Evolutionary conservation across 2,329 filamentous ascomycete species (phyloP).

Genomic region (Claviceps sp.): DNA sequence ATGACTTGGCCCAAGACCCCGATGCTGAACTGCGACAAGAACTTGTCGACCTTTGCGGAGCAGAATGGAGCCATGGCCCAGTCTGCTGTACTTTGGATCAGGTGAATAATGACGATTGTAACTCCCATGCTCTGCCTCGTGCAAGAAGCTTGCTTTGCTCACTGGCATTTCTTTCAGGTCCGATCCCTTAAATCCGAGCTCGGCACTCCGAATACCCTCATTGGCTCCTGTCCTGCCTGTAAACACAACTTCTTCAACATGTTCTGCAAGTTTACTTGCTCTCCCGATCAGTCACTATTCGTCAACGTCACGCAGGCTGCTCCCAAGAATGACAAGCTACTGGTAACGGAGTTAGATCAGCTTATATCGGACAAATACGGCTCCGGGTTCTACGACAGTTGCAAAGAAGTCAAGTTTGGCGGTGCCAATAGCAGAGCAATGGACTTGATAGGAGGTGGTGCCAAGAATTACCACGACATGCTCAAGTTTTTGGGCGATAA

Average conservation of each 20-base stretch:
- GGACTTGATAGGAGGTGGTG: conserved; percentile 89
- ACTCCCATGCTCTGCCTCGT: conserved; percentile 5
- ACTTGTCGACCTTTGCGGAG: conserved; percentile 73
- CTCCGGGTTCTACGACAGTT: conserved; percentile 84
- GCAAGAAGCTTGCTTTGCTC: not conserved
- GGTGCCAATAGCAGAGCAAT: conserved; percentile 88
- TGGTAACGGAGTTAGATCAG: conserved; percentile 87
- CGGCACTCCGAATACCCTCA: conserved; percentile 74
- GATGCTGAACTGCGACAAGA: conserved; percentile 58
- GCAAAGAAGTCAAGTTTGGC: conserved; percentile 97
- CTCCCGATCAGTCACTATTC: conserved; percentile 89
- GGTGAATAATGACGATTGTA: conserved; percentile 26
- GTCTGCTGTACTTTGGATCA: conserved; percentile 79
- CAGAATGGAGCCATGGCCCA: conserved; percentile 69
- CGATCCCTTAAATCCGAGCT: conserved; percentile 71
- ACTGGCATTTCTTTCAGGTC: conserved; percentile 36
- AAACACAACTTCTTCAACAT: conserved; percentile 97
- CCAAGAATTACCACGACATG: conserved; percentile 76
- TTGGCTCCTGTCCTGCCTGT: conserved; percentile 90
- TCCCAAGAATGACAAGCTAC: conserved; percentile 40
- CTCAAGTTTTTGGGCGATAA: conserved; percentile 89
- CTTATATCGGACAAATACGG: conserved; percentile 76
- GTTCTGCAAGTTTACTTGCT: conserved; percentile 97
- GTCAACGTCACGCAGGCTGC: conserved; percentile 76
- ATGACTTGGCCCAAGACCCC: conserved; percentile 65